Evolutionary conservation across 139 green algal species (phyloP).

Genomic region (Chlorella sp.): DNA sequence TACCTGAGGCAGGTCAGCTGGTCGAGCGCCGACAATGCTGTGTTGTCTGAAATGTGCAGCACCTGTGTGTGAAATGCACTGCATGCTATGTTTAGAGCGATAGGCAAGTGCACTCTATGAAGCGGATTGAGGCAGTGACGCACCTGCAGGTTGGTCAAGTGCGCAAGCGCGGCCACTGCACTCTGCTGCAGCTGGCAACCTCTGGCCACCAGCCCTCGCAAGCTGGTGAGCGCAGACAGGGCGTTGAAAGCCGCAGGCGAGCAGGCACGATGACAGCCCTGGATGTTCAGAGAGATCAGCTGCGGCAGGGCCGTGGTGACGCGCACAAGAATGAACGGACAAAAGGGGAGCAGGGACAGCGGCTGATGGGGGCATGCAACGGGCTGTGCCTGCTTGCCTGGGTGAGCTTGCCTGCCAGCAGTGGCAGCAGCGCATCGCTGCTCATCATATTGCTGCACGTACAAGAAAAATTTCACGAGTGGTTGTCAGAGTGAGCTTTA

Average conservation of each 20-base stretch:
- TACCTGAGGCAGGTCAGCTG: not conserved
- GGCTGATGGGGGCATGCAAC: not conserved
- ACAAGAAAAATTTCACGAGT: too few relatives aligned
- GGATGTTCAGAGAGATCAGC: not conserved
- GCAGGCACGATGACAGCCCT: not conserved
- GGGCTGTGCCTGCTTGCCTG: not conserved
- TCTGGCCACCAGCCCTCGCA: not conserved
- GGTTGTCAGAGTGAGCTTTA: not conserved
- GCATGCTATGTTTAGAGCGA: too few relatives aligned
- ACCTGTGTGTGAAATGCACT: too few relatives aligned
- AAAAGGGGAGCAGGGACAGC: not conserved
- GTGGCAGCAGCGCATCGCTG: not conserved
- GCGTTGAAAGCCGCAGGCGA: not conserved
- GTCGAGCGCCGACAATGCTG: not conserved
- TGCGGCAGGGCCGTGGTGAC: not conserved
- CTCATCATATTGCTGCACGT: constrained; percentile 13
- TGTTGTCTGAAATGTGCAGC: constrained; percentile 1
- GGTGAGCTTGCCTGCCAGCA: not conserved
- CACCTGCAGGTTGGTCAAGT: not conserved
- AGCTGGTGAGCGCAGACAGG: not conserved
- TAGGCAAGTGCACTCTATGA: too few relatives aligned
- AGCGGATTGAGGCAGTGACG: too few relatives aligned
- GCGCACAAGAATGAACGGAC: not conserved
- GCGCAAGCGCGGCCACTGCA: not conserved
- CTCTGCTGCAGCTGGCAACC: not conserved